Percentiles rank a stretch among this genome's conserved stretches.
Conservation (phyloP, 495 filamentous ascomycete species). For the Hypoxylon lienhwacheense region DNA sequence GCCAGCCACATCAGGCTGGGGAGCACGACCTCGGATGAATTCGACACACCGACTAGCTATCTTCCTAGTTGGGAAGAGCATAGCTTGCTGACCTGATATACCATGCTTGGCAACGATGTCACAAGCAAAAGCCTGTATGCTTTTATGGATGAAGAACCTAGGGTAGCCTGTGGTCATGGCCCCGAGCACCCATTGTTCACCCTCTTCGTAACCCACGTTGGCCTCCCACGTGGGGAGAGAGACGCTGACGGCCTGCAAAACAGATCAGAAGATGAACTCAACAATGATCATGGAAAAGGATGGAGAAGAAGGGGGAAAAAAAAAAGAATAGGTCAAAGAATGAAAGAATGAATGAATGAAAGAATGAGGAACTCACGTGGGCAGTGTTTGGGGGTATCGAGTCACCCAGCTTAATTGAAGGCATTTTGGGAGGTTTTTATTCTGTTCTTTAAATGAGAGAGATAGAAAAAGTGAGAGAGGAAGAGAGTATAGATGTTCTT, state of each 20-base stretch:
- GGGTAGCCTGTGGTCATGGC: conserved; percentile 93
- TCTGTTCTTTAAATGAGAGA: background rate
- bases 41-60: conserved; percentile 67
- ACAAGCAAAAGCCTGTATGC: conserved; percentile 71
- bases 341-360: too few species aligned
- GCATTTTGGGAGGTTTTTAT: conserved; percentile 36
- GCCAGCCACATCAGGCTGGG: conserved; percentile 48
- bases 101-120: conserved; percentile 70
- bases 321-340: too few species aligned
- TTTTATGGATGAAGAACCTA: conserved; percentile 92
- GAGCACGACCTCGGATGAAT: conserved; percentile 66
- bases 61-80: conserved; percentile 74
- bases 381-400: conserved; percentile 63
- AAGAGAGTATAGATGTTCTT: background rate
- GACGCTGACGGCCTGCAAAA: conserved; percentile 82
- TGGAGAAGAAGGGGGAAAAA: background rate
- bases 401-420: conserved; percentile 52
- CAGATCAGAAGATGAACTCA: conserved; percentile 16
- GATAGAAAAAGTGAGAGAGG: too few species aligned
- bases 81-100: conserved; percentile 63
- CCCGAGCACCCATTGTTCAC: conserved; percentile 77
- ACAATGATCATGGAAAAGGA: background rate
- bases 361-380: conserved; percentile 52
- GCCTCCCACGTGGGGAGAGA: conserved; percentile 92
- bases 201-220: conserved; percentile 92